Percentiles rank a stretch among this genome's conserved stretches.
These are phyloP conservation scores for Pseudocercospora cruenta DNA, from an alignment of 2,329 filamentous ascomycete genomes.

Conservation along the genomic window DNA sequence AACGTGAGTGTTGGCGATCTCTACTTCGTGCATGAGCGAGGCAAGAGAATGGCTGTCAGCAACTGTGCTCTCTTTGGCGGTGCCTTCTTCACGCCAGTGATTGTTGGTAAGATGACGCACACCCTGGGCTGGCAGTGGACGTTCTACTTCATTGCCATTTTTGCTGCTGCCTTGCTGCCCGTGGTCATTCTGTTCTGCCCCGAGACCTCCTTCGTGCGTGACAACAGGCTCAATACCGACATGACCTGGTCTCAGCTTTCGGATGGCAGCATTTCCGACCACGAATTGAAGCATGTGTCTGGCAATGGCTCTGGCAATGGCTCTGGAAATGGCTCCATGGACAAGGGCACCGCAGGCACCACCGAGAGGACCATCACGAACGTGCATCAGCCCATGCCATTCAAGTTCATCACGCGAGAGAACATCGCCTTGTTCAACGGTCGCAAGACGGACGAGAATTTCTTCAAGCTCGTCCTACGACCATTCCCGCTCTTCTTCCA, in stretches of 20 bases:
- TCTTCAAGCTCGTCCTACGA: constrained; percentile 66
- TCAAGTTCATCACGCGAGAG: constrained; percentile 28
- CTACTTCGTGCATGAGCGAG: constrained; percentile 82
- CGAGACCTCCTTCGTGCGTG: constrained; percentile 77
- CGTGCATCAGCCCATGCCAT: constrained; percentile 18
- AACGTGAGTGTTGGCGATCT: constrained; percentile 88
- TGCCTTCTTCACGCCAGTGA: constrained; percentile 79
- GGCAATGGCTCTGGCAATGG: background rate
- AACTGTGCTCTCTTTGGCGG: constrained; percentile 73
- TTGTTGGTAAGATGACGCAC: constrained; percentile 83
- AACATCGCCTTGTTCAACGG: constrained; percentile 68
- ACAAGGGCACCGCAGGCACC: background rate
- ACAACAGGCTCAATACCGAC: constrained; percentile 70
- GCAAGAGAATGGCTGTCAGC: constrained; percentile 81
- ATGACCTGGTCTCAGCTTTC: constrained; percentile 42
- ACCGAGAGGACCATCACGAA: constrained; percentile 17
- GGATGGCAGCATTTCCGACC: constrained; percentile 3
- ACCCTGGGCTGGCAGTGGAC: constrained; percentile 82
- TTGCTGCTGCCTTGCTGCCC: constrained; percentile 70
- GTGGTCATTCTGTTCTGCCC: constrained; percentile 78
- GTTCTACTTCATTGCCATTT: constrained; percentile 87
- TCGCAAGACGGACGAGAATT: constrained; percentile 76
- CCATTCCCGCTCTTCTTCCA: constrained; percentile 84
- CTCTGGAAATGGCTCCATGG: background rate
- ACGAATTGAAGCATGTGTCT: constrained; percentile 12